Percentiles rank a stretch among this genome's conserved stretches.
These are phyloP conservation scores for Rhodotorula glutinis DNA, from an alignment of 1,284 basidiomycete species.

Conservation along the genomic window DNA sequence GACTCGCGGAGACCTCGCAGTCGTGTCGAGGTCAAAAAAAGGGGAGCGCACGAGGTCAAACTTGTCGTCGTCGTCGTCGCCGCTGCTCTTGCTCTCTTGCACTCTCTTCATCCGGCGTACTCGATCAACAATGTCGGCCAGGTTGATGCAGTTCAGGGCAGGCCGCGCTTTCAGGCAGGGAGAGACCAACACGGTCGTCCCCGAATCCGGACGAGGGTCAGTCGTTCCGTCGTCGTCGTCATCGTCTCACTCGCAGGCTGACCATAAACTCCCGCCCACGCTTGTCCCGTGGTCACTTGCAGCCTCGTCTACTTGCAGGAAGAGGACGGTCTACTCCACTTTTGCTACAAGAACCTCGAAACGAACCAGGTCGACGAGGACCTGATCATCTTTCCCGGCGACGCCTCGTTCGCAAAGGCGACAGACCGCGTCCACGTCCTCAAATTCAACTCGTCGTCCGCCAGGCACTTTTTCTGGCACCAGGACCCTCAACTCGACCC, in stretches of 20 bases:
- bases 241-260: no score
- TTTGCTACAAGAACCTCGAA: slow-evolving; percentile 42
- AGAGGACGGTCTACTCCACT: slow-evolving; percentile 43
- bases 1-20: no score
- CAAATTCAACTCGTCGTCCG: slow-evolving; percentile 43
- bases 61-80: no score
- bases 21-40: no score
- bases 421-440: slow-evolving; percentile 43
- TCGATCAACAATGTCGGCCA: slow-evolving; percentile 23
- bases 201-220: no score
- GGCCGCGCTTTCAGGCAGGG: slow-evolving; percentile 41
- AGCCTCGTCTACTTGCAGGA: slow-evolving; percentile 39
- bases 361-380: slow-evolving; percentile 24
- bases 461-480: slow-evolving; percentile 45
- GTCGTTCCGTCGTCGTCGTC: no score
- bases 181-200: slow-evolving; percentile 40
- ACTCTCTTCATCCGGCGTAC: no score
- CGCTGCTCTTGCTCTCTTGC: no score
- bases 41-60: no score
- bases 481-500: slow-evolving; percentile 41
- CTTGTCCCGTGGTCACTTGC: slow-evolving; percentile 39
- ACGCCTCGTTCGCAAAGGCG: slow-evolving; percentile 32
- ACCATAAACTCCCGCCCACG: no score
- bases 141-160: slow-evolving; percentile 42
- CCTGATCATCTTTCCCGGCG: slow-evolving; percentile 44